These are phyloP conservation scores for Cryptococcus maquisensis DNA, from an alignment of 1,284 basidiomycete species.

Conservation along the genomic window DNA sequence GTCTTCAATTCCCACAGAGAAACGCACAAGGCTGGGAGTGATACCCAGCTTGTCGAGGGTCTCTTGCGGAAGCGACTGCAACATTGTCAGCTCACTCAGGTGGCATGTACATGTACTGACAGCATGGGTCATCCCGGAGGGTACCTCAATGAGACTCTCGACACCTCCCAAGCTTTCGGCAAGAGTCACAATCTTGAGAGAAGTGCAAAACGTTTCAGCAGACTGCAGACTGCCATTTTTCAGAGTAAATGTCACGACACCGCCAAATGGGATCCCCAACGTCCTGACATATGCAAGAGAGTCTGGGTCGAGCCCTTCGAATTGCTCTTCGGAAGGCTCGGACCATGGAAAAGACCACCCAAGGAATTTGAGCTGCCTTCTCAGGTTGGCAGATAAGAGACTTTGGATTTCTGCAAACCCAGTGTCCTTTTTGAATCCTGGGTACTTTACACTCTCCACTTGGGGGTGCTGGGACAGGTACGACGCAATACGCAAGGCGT, in stretches of 20 bases:
- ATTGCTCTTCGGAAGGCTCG: constrained; percentile 21
- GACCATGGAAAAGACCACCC: constrained; percentile 39
- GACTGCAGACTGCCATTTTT: constrained; percentile 51
- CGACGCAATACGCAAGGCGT: constrained; percentile 71
- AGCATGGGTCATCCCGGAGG: constrained; percentile 68
- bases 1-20: constrained; percentile 88
- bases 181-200: constrained; percentile 69
- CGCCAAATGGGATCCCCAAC: constrained; percentile 68
- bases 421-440: constrained; percentile 64
- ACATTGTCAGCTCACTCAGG: neutral
- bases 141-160: constrained; percentile 81
- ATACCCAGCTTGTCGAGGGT: constrained; percentile 72
- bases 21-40: constrained; percentile 69
- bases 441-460: constrained; percentile 79
- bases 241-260: constrained; percentile 57
- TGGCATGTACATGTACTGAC: constrained; percentile 11
- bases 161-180: constrained; percentile 90
- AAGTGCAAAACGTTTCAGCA: constrained; percentile 60
- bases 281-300: constrained; percentile 20
- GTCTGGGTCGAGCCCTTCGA: constrained; percentile 9
- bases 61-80: constrained; percentile 60
- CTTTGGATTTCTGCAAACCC: constrained; percentile 61
- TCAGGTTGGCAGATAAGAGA: constrained; percentile 62
- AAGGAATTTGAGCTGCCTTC: constrained; percentile 59
- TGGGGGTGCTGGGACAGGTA: constrained; percentile 55